A percentile compares a stretch with the other conserved stretches of the same genome.
Conservation (phyloP, 1,284 basidiomycete species). For the Amylostereum areolatum region DNA sequence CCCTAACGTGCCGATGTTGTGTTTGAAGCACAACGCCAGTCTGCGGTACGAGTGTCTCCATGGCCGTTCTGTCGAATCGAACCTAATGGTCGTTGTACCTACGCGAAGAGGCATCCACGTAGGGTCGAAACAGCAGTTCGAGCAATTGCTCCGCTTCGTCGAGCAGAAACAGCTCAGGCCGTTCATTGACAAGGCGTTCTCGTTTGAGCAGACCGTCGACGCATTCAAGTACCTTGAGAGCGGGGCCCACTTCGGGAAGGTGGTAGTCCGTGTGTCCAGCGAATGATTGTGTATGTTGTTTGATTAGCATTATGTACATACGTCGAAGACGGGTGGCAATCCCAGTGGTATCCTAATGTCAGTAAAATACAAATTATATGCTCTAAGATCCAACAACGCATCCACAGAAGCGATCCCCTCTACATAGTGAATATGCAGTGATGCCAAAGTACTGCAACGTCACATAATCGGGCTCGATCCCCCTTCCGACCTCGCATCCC, state of each 20-base stretch:
- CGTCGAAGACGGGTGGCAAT: too few species aligned
- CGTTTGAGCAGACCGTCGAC: slow-evolving; percentile 29
- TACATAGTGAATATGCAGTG: too few species aligned
- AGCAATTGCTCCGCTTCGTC: slow-evolving; percentile 31
- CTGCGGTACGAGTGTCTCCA: neutral
- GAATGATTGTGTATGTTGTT: too few species aligned
- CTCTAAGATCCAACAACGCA: too few species aligned
- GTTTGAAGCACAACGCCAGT: neutral
- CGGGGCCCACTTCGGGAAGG: slow-evolving; percentile 30
- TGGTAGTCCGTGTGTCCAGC: slow-evolving; percentile 17
- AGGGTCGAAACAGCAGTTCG: slow-evolving; percentile 19
- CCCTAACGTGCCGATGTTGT: neutral
- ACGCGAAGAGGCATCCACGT: neutral
- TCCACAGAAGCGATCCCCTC: too few species aligned
- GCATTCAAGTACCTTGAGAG: slow-evolving; percentile 31
- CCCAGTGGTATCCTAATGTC: too few species aligned
- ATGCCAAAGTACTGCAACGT: too few species aligned
- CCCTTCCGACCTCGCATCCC: neutral
- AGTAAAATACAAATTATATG: too few species aligned
- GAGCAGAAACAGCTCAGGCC: slow-evolving; percentile 25
- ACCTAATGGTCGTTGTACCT: neutral
- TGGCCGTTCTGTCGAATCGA: neutral
- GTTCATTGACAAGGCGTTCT: slow-evolving; percentile 33
- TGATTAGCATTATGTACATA: too few species aligned
- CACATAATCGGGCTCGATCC: too few species aligned